Evolutionary conservation across 331 rosid genomes (phyloP), one percentile per base, ranked within the genome.

Genomic region (Pyrus hybrid): DNA sequence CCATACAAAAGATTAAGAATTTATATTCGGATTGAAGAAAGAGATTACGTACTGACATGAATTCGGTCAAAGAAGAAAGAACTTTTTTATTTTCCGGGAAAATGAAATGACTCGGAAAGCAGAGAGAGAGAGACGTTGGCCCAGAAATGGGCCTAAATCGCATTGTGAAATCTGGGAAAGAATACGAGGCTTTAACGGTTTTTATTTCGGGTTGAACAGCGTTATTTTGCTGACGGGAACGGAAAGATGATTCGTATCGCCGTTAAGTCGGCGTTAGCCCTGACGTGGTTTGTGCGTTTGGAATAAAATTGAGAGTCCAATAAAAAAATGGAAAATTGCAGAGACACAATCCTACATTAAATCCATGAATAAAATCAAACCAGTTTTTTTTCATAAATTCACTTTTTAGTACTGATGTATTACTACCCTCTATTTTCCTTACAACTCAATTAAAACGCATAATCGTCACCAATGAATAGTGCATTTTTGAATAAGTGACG

Each of bases 61-160:
- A 21, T 17, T 73, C 87, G 74, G 68, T 68, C 60, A 68, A 78
- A 67, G 67, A 69, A 23, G 79, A 41, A 68, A 76, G 45, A 41
- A 47, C 41, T 63, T 63, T 63, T 78, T 68, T 62, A 41, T 71
- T 86, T 77, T 80, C 76, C 70, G 51, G 80, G 72, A 76, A 84
- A 81, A 68, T 72, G 67, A 84, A 78, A 76, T 26, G 88, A 58
- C 76, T 73, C 68, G 68, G 58, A 81, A 68, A 45, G 79, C 67
- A 75, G 45, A 23, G 47, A 21, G 63, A 32, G 57, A 67, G 72
- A 35, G 22, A 14, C 61, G 66, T 79, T 87, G 92, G 93, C 91
- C 91, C 87, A 75, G 9, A 61, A 75, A 64, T 85, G 93, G 91
- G 90, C 96, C 88, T 80, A 35, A 25, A 1, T 10, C 8, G 53